Percentiles rank a stretch among this genome's conserved stretches.
These are phyloP conservation scores for Vitis vinifera DNA, from an alignment of 164 flowering plant genomes.

Conservation along the genomic window ASM3070453v1 NC_081807.1:2831001-2831500, in stretches of 20 bases:
- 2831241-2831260: slow-evolving; percentile 59
- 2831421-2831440: slow-evolving; percentile 57
- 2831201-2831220: slow-evolving; percentile 85
- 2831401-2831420: slow-evolving; percentile 74
- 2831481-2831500: slow-evolving; percentile 27
- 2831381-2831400: slow-evolving; percentile 76
- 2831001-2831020: slow-evolving; percentile 66
- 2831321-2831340: slow-evolving; percentile 87
- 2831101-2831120: slow-evolving; percentile 55
- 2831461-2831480: background rate
- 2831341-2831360: slow-evolving; percentile 91
- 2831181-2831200: slow-evolving; percentile 84
- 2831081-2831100: slow-evolving; percentile 85
- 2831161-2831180: slow-evolving; percentile 64
- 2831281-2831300: slow-evolving; percentile 27
- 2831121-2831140: slow-evolving; percentile 58
- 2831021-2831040: slow-evolving; percentile 64
- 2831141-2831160: slow-evolving; percentile 56
- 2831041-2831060: slow-evolving; percentile 77
- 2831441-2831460: slow-evolving; percentile 33
- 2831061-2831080: slow-evolving; percentile 78
- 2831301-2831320: slow-evolving; percentile 79
- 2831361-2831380: slow-evolving; percentile 81
- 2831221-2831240: slow-evolving; percentile 80
- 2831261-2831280: slow-evolving; percentile 49